These are phyloP conservation scores for Pyrenula aspistea DNA, from an alignment of 495 filamentous ascomycete genomes.

Conservation along the genomic window DNA sequence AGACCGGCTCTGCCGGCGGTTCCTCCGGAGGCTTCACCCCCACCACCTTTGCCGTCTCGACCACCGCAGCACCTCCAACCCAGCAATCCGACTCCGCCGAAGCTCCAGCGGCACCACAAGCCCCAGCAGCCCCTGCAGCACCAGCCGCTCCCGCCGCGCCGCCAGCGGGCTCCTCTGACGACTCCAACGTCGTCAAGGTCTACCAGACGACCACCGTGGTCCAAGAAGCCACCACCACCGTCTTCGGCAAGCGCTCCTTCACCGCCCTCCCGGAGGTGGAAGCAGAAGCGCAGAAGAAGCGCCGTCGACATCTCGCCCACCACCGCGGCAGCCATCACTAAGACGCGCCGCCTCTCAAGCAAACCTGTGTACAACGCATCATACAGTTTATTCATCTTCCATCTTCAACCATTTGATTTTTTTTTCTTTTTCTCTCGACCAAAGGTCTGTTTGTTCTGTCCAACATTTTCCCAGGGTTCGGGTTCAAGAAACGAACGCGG, in stretches of 20 bases:
- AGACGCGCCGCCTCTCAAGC: too few species aligned
- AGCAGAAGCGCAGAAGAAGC: background rate
- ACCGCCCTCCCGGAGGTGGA: background rate
- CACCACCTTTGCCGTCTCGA: background rate
- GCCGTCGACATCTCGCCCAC: background rate
- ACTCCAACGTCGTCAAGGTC: background rate
- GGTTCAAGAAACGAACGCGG: too few species aligned
- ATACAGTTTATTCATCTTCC: background rate
- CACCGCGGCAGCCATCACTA: background rate
- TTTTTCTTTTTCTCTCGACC: background rate
- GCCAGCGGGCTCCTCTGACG: background rate
- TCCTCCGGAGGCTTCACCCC: background rate
- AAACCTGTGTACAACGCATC: too few species aligned
- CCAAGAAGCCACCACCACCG: background rate
- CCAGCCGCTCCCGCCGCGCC: slow-evolving; percentile 4
- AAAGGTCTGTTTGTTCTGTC: background rate
- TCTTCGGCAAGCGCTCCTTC: background rate
- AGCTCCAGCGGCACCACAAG: background rate
- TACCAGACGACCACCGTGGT: background rate
- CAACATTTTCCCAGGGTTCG: too few species aligned
- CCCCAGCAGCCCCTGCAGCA: slow-evolving; percentile 1
- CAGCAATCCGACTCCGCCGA: background rate
- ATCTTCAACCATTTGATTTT: background rate
- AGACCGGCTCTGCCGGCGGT: background rate
- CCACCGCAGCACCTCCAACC: background rate